Percentiles rank a stretch among this genome's conserved stretches.
These are phyloP conservation scores for Rhodotorula sp. DNA, from an alignment of 1,284 basidiomycete genomes.

Conservation along the genomic window DNA sequence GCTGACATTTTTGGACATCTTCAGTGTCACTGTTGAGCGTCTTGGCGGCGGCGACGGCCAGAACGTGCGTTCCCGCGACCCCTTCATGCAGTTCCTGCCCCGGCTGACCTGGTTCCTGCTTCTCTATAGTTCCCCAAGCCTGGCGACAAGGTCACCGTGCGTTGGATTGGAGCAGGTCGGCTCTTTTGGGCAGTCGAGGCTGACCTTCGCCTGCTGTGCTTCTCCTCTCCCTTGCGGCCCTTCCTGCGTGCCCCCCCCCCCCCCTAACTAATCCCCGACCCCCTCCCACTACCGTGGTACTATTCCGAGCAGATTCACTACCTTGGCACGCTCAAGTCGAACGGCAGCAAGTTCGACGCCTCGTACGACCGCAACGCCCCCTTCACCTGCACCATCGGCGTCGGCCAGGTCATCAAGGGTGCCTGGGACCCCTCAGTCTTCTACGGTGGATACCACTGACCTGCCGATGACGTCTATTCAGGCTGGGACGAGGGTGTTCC, in stretches of 20 bases:
- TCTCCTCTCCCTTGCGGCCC: constrained; percentile 2
- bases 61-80: constrained; percentile 45
- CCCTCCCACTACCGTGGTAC: background rate
- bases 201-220: background rate
- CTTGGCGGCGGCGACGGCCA: constrained; percentile 50
- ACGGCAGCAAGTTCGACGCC: constrained; percentile 47
- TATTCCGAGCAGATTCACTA: background rate
- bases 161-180: background rate
- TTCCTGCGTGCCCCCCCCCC: too few relatives aligned
- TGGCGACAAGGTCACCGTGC: constrained; percentile 26
- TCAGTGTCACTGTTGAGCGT: constrained; percentile 49
- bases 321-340: constrained; percentile 25
- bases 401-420: constrained; percentile 48
- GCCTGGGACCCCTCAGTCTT: background rate
- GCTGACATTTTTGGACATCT: background rate
- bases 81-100: background rate
- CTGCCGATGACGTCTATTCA: too few relatives aligned
- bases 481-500: constrained; percentile 54
- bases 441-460: too few relatives aligned
- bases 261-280: background rate
- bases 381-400: constrained; percentile 41
- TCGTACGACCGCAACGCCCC: constrained; percentile 48
- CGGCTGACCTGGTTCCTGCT: background rate
- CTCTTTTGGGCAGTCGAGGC: background rate
- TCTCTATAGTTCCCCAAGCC: constrained; percentile 32